Evolutionary conservation across 768 basidiomycete genomes (phyloP).

Genomic region (Mrakia gelida): DNA sequence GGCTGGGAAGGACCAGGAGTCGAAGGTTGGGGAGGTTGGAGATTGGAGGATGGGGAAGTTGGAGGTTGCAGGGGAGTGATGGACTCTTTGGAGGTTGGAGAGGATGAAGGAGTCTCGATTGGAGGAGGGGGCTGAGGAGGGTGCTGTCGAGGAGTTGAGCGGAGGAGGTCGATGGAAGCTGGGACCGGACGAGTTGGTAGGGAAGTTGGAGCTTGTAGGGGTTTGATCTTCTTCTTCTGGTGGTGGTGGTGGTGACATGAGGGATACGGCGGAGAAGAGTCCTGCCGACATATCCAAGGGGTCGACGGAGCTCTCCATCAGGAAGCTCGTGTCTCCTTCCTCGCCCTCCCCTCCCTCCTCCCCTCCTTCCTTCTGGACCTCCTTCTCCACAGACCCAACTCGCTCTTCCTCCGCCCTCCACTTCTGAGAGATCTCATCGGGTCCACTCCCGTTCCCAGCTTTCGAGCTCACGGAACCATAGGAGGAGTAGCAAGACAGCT

Average conservation of each 20-base stretch:
- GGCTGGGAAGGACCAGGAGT: background rate
- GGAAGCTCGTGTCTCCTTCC: background rate
- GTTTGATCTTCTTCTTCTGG: background rate
- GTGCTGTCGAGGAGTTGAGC: background rate
- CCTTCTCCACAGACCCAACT: background rate
- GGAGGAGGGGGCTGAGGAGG: background rate
- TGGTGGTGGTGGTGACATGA: background rate
- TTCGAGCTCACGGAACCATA: background rate
- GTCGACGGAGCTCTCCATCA: background rate
- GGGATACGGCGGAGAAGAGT: slow-evolving; percentile 5
- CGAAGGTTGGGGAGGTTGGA: too few relatives aligned
- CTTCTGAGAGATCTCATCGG: too few relatives aligned
- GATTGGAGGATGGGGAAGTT: background rate
- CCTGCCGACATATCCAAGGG: background rate
- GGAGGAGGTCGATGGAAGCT: background rate
- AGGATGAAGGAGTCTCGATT: slow-evolving; percentile 25
- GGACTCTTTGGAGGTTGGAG: background rate
- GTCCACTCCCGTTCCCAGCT: background rate
- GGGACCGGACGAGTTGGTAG: background rate
- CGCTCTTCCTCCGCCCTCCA: background rate
- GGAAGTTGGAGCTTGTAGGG: background rate
- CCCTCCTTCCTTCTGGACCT: background rate
- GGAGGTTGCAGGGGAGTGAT: background rate
- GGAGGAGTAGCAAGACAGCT: background rate
- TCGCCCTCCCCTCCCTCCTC: background rate